phyloP scores from a whole-genome alignment of 2,329 filamentous ascomycete genomes.

The Clonostachys chloroleuca region DNA sequence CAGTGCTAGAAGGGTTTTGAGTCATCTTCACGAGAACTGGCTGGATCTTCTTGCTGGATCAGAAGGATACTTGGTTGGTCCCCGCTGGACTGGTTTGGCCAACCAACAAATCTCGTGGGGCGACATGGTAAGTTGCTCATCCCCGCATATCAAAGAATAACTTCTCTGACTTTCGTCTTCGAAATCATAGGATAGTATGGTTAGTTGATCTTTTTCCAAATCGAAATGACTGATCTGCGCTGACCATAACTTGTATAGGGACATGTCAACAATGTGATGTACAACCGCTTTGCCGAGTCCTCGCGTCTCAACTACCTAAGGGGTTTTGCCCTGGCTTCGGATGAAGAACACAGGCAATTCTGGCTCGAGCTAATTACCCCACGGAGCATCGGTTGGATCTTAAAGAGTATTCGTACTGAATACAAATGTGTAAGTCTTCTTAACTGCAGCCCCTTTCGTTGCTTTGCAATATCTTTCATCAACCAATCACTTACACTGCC shows the following conservation, averaged over 20 bases:
- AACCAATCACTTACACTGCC: not conserved
- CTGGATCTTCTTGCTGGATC: constrained; percentile 66
- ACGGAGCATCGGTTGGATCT: constrained; percentile 65
- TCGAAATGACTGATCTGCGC: not conserved
- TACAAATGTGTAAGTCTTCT: constrained; percentile 74
- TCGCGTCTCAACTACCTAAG: constrained; percentile 74
- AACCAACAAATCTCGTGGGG: not conserved
- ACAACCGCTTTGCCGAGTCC: constrained; percentile 79
- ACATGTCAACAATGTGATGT: constrained; percentile 85
- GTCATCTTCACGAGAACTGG: constrained; percentile 45
- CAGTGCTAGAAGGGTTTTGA: not conserved
- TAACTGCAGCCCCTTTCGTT: no score
- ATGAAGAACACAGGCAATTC: constrained; percentile 52
- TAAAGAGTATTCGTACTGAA: constrained; percentile 75
- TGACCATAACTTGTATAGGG: constrained; percentile 8
- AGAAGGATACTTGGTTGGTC: constrained; percentile 55
- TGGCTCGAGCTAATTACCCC: constrained; percentile 71
- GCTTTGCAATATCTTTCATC: no score
- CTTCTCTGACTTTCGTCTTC: not conserved
- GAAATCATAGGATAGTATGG: not conserved
- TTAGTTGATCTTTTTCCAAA: not conserved
- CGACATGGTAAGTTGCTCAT: not conserved
- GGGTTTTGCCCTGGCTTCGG: constrained; percentile 61
- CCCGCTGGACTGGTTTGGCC: not conserved
- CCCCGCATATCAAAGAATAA: not conserved